These are phyloP conservation scores for Coemansia javaensis DNA, from an alignment of 192 early-diverging fungal species.

Conservation along the genomic window DNA sequence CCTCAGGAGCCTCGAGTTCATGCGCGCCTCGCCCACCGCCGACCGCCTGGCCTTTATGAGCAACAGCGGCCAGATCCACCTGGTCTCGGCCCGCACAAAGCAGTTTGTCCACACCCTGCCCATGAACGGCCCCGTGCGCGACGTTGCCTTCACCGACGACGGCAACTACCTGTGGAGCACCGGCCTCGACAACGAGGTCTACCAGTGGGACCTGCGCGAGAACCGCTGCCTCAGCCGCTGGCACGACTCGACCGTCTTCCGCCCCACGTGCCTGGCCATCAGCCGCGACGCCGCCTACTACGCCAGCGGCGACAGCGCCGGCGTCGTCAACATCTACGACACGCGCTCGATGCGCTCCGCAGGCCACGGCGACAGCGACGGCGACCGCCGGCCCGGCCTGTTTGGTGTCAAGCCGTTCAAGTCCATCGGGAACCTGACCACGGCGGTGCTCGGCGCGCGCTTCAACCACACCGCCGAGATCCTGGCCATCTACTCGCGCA, in stretches of 20 bases:
- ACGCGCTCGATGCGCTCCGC: constrained; percentile 11
- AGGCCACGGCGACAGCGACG: constrained; percentile 1
- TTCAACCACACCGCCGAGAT: constrained; percentile 89
- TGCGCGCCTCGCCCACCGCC: constrained; percentile 64
- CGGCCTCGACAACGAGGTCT: constrained; percentile 78
- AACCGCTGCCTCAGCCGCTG: constrained; percentile 75
- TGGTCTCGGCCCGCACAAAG: constrained; percentile 73
- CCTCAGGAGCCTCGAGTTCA: constrained; percentile 69
- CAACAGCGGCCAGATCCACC: constrained; percentile 72
- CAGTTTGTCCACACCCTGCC: constrained; percentile 85
- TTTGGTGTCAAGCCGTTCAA: constrained; percentile 60
- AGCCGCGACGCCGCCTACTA: constrained; percentile 71
- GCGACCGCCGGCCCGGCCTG: constrained; percentile 32
- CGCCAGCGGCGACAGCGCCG: constrained; percentile 77
- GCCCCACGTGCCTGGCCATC: constrained; percentile 64
- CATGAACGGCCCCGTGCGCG: constrained; percentile 78
- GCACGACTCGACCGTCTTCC: constrained; percentile 77
- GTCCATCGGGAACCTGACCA: constrained; percentile 81
- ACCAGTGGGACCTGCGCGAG: constrained; percentile 80
- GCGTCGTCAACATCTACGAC: constrained; percentile 91
- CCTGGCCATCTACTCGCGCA: constrained; percentile 67
- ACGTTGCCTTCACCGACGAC: constrained; percentile 75
- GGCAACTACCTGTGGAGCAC: constrained; percentile 72
- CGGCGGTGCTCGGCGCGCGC: constrained; percentile 60
- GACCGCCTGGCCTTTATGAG: constrained; percentile 76